Percentiles rank a stretch among this genome's conserved stretches.
Conservation (phyloP, 768 basidiomycete genomes). For the Lyophyllum atratum region DNA sequence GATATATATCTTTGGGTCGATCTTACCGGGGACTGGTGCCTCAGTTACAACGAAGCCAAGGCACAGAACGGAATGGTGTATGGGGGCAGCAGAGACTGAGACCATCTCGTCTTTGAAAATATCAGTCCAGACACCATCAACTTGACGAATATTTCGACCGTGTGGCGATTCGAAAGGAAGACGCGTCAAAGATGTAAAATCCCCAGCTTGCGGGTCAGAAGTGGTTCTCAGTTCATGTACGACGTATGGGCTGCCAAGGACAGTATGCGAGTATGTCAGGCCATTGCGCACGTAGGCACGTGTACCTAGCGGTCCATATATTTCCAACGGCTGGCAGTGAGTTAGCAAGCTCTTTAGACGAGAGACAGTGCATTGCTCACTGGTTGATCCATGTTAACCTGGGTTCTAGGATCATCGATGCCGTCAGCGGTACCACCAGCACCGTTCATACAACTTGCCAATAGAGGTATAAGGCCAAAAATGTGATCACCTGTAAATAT, state of each 20-base stretch:
- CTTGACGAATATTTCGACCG: slow-evolving; percentile 66
- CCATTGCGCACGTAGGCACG: slow-evolving; percentile 76
- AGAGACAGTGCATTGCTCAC: slow-evolving; percentile 27
- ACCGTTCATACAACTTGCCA: slow-evolving; percentile 73
- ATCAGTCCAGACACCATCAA: slow-evolving; percentile 63
- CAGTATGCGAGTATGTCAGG: slow-evolving; percentile 68
- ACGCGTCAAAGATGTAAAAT: slow-evolving; percentile 46
- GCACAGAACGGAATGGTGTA: slow-evolving; percentile 79
- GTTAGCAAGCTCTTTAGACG: neutral
- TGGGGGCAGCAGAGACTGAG: slow-evolving; percentile 76
- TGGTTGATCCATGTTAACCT: slow-evolving; percentile 33
- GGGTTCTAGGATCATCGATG: slow-evolving; percentile 58
- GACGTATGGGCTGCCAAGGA: slow-evolving; percentile 66
- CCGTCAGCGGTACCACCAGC: slow-evolving; percentile 65
- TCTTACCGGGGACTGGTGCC: slow-evolving; percentile 73
- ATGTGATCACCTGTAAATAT: slow-evolving; percentile 73
- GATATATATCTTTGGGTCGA: slow-evolving; percentile 66
- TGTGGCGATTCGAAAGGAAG: slow-evolving; percentile 54
- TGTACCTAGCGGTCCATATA: slow-evolving; percentile 85
- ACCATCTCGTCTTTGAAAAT: slow-evolving; percentile 59
- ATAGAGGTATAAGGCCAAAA: slow-evolving; percentile 69
- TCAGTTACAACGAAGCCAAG: slow-evolving; percentile 79
- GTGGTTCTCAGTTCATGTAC: slow-evolving; percentile 81
- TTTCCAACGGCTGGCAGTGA: slow-evolving; percentile 63
- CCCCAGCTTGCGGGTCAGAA: slow-evolving; percentile 56